These are phyloP conservation scores for Saccharomycopsis sp. DNA, from an alignment of 805 yeast species.

Conservation along the genomic window DNA sequence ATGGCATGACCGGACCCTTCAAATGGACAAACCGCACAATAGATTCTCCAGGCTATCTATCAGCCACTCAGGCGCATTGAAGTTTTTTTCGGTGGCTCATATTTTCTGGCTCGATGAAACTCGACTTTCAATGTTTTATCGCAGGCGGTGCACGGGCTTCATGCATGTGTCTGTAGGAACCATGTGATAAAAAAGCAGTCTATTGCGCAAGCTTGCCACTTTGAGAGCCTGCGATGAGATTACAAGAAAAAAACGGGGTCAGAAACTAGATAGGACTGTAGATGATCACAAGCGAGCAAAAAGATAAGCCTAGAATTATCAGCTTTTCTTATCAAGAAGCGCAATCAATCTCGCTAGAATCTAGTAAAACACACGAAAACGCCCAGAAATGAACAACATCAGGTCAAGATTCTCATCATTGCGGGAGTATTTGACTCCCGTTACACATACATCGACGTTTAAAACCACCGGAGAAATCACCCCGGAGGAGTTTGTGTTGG, in stretches of 20 bases:
- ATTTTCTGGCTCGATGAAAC: background rate
- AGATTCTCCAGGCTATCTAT: background rate
- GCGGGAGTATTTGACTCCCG: conserved; percentile 91
- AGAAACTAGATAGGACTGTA: background rate
- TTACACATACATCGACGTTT: conserved; percentile 80
- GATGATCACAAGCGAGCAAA: too few relatives aligned
- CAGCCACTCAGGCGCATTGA: background rate
- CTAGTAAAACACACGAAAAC: too few relatives aligned
- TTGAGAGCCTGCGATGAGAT: background rate
- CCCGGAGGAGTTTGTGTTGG: conserved; percentile 89
- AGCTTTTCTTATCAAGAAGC: too few relatives aligned
- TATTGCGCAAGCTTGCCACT: background rate
- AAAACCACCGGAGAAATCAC: conserved; percentile 83
- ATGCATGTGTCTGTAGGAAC: background rate
- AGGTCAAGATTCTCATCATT: conserved; percentile 77
- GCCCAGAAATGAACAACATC: conserved; percentile 32
- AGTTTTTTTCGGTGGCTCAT: background rate
- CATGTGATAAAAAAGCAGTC: background rate
- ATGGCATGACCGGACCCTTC: too few relatives aligned
- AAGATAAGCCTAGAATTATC: background rate
- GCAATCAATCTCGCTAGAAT: too few relatives aligned
- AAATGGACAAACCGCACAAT: too few relatives aligned
- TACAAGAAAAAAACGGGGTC: background rate
- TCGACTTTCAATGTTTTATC: background rate
- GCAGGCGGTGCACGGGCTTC: background rate